A percentile compares a stretch with the other conserved stretches of the same genome.
phyloP scores from a whole-genome alignment of 2,329 filamentous ascomycete genomes.

The Fusarium ambrosium region DNA sequence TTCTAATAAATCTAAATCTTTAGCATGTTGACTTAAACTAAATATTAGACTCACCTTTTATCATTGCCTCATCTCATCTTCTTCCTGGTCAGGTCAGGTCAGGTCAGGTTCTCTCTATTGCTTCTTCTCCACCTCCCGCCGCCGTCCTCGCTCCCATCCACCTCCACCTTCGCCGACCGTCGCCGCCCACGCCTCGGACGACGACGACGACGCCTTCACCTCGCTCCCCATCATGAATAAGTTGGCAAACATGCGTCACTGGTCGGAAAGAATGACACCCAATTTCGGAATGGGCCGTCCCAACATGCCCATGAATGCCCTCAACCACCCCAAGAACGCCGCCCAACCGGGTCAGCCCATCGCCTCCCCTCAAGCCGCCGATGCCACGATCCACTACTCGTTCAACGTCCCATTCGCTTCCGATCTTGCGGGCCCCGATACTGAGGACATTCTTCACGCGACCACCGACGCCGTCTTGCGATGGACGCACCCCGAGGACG shows the following conservation, averaged over 20 bases:
- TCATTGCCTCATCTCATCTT: slow-evolving; percentile 35
- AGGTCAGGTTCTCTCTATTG: slow-evolving; percentile 28
- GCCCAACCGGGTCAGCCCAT: slow-evolving; percentile 67
- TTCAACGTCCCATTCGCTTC: slow-evolving; percentile 98
- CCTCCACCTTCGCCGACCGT: slow-evolving; percentile 46
- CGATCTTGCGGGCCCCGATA: slow-evolving; percentile 90
- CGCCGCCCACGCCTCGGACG: slow-evolving; percentile 47
- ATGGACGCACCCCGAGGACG: slow-evolving; percentile 94
- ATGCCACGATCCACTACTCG: slow-evolving; percentile 87
- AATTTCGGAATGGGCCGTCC: slow-evolving; percentile 75
- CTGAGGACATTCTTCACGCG: slow-evolving; percentile 94
- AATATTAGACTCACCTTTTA: no score
- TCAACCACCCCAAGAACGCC: slow-evolving; percentile 71
- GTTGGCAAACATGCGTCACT: slow-evolving; percentile 79
- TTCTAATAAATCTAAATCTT: no score
- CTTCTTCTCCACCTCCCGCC: slow-evolving; percentile 37
- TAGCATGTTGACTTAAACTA: no score
- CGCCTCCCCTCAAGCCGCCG: slow-evolving; percentile 77
- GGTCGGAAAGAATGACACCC: slow-evolving; percentile 77
- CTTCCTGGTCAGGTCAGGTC: slow-evolving; percentile 3
- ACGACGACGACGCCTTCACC: slow-evolving; percentile 42
- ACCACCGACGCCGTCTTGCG: slow-evolving; percentile 87
- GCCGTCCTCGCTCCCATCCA: slow-evolving; percentile 26
- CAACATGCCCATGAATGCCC: slow-evolving; percentile 68
- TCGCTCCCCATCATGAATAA: slow-evolving; percentile 72